Evolutionary conservation across 2,329 filamentous ascomycete species (phyloP).

Genomic region (Hypoxylon sp.): DNA sequence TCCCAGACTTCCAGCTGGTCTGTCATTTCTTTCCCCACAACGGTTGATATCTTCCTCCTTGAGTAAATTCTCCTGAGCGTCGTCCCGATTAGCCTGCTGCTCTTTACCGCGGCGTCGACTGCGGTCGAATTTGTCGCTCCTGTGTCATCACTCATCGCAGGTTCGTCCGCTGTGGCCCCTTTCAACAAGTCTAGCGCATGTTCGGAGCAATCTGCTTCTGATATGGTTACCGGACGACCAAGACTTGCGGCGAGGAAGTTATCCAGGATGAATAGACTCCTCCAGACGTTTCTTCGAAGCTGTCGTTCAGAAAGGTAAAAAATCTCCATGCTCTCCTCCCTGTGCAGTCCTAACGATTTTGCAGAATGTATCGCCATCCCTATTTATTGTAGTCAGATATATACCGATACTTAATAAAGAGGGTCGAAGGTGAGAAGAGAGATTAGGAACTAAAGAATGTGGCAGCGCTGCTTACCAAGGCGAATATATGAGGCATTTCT

Average conservation of each 20-base stretch:
- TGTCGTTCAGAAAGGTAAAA: constrained; percentile 57
- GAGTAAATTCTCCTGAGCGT: constrained; percentile 69
- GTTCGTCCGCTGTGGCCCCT: constrained; percentile 13
- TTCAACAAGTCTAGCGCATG: constrained; percentile 49
- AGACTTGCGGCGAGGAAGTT: constrained; percentile 68
- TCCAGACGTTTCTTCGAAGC: constrained; percentile 67
- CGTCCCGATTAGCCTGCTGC: constrained; percentile 63
- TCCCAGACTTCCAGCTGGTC: constrained; percentile 62
- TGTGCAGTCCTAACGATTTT: constrained; percentile 68
- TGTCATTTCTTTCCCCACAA: constrained; percentile 64
- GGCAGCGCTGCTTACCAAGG: constrained; percentile 54
- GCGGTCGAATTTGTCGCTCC: constrained; percentile 44
- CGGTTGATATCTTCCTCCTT: constrained; percentile 64
- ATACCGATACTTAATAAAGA: neutral
- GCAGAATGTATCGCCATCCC: constrained; percentile 70
- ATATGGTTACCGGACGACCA: constrained; percentile 68
- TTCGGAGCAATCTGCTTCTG: constrained; percentile 67
- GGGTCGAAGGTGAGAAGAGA: neutral
- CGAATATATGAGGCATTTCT: constrained; percentile 70
- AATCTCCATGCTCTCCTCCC: constrained; percentile 64
- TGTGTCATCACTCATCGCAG: constrained; percentile 18
- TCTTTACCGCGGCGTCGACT: constrained; percentile 64
- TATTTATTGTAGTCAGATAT: constrained; percentile 42
- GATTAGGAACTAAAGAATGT: neutral
- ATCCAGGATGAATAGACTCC: constrained; percentile 70